Evolutionary conservation across 164 flowering plant genomes (phyloP), one percentile per base, ranked within the genome.

Genomic region (Saururus chinensis): DNA sequence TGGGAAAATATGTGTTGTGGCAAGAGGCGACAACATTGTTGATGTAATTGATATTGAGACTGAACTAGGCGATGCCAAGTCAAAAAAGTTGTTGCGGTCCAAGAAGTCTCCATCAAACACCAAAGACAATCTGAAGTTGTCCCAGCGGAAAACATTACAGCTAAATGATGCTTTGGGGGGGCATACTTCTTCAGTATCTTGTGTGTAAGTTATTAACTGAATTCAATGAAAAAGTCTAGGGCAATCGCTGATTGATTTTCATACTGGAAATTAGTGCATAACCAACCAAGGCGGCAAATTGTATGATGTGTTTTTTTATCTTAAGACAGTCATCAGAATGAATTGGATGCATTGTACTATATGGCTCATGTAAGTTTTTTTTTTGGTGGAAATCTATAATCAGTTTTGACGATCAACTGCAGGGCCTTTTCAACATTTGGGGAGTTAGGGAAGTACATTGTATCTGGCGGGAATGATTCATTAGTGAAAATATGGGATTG

Each of bases 381-480:
- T 9, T 8, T 1, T 41, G 8, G 45, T 9, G 45, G 12, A 41
- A 41, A 45, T 45, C 49, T 42, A 14, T 42, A 1, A 42, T 42
- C 49, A 42, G 42, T 42, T 2, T 2, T 30, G 37, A 6, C 6
- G 37, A 6, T 30, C 37, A 30, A 30, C 6, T 30, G 65, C 82
- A 85, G 92, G 80, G 75, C 86, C 53, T 87, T 91, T 77, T 87
- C 97, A 19, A 57, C 62, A 71, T 91, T 91, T 72, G 95, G 92
- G 25, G 92, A 89, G 82, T 85, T 65, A 77, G 99, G 99, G 57
- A 84, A 74, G 68, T 81, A 76, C 68, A 70, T 91, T 63, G 64
- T 89, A 61, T 91, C 95, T 0, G 95, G 97, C 56, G 96, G 95
- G 45, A 87, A 91, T 74, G 97, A 88, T 70, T 83, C 81, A 69